Evolutionary conservation across 768 basidiomycete species (phyloP).

Genomic region (Suillus tomentosus): DNA sequence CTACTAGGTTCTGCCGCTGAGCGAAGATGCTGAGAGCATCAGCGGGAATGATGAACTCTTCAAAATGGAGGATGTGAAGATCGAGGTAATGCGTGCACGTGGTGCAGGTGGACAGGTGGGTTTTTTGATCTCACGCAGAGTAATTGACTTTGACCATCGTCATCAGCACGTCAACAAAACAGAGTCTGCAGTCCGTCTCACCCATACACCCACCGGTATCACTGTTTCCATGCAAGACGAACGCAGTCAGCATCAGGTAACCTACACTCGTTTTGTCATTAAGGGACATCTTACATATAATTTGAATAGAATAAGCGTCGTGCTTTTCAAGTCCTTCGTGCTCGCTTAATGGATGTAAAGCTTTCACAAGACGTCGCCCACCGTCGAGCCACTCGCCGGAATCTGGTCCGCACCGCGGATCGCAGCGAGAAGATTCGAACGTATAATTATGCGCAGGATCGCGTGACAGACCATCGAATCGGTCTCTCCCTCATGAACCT

Average conservation of each 20-base stretch:
- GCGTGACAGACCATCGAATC: slow-evolving; percentile 91
- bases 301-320: slow-evolving; percentile 78
- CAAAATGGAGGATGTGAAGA: slow-evolving; percentile 81
- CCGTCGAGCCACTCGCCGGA: slow-evolving; percentile 67
- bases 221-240: slow-evolving; percentile 99
- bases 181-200: slow-evolving; percentile 94
- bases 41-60: slow-evolving; percentile 62
- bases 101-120: slow-evolving; percentile 94
- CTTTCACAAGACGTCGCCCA: slow-evolving; percentile 69
- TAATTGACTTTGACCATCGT: slow-evolving; percentile 3
- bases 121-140: background rate
- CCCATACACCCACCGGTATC: slow-evolving; percentile 90
- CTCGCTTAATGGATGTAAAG: slow-evolving; percentile 82
- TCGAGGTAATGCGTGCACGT: slow-evolving; percentile 95
- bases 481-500: slow-evolving; percentile 75
- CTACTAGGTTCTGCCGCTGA: slow-evolving; percentile 80
- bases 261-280: background rate
- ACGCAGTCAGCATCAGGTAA: slow-evolving; percentile 90
- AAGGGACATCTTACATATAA: background rate
- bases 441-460: slow-evolving; percentile 93
- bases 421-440: slow-evolving; percentile 95
- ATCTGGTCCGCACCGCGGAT: slow-evolving; percentile 79
- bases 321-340: slow-evolving; percentile 87
- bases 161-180: slow-evolving; percentile 95
- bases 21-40: slow-evolving; percentile 60